Conservation (phyloP, 2,329 filamentous ascomycete genomes). For the Daldinia sp. region DNA sequence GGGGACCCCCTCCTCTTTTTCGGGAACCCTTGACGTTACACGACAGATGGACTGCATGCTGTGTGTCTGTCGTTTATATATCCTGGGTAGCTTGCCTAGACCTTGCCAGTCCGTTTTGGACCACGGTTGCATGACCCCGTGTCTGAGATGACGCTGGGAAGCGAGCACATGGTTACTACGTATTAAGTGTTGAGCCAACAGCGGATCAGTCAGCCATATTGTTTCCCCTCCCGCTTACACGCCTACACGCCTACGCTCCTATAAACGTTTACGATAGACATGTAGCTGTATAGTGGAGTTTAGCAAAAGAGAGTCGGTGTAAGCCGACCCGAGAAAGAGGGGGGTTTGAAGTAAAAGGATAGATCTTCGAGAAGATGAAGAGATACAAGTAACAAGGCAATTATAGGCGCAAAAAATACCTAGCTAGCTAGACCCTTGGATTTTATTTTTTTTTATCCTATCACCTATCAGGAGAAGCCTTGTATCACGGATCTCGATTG, state of each 20-base stretch:
- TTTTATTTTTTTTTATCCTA: constrained; percentile 8
- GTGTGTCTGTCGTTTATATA: constrained; percentile 41
- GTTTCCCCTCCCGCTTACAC: constrained; percentile 18
- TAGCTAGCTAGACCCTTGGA: constrained; percentile 10
- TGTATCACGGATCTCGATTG: constrained; percentile 39
- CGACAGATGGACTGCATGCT: constrained; percentile 43
- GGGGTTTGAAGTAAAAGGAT: constrained; percentile 19
- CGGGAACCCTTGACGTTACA: constrained; percentile 45
- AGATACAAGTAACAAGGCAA: constrained; percentile 24
- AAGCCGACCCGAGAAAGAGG: constrained; percentile 37
- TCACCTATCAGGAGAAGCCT: constrained; percentile 28
- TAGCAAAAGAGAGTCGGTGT: constrained; percentile 30
- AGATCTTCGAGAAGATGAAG: constrained; percentile 28
- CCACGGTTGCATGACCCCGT: constrained; percentile 46
- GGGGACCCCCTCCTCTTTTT: constrained; percentile 30
- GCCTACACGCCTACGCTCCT: constrained; percentile 7
- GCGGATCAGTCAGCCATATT: constrained; percentile 32
- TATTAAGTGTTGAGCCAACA: constrained; percentile 17
- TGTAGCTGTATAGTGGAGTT: constrained; percentile 36
- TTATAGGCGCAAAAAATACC: constrained; percentile 34
- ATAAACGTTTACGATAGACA: not conserved
- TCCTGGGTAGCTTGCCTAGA: constrained; percentile 34
- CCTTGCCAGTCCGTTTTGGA: constrained; percentile 45
- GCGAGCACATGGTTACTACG: constrained; percentile 36
- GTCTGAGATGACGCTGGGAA: constrained; percentile 43